A percentile compares a stretch with the other conserved stretches of the same genome.
Evolutionary conservation across 2,329 filamentous ascomycete genomes (phyloP).

Genomic region (Diaporthe sp.): DNA sequence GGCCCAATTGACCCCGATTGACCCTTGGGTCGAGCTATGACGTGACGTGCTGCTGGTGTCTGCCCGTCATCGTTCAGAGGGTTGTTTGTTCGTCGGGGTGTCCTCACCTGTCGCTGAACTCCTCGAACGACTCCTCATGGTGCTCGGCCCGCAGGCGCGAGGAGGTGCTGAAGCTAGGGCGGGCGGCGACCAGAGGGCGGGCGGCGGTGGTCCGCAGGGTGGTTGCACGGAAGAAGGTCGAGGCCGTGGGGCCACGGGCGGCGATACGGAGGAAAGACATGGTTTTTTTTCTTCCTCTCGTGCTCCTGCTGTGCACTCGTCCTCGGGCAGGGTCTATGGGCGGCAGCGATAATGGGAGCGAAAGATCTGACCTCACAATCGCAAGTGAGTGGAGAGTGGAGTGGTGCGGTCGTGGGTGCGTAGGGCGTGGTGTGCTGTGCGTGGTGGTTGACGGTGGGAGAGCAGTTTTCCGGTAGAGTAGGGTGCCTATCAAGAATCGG

Average conservation of each 20-base stretch:
- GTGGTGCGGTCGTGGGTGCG: slow-evolving; percentile 35
- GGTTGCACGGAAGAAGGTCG: slow-evolving; percentile 74
- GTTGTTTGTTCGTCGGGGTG: slow-evolving; percentile 37
- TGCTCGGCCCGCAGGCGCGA: slow-evolving; percentile 72
- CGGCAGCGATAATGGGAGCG: slow-evolving; percentile 68
- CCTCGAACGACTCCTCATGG: slow-evolving; percentile 97
- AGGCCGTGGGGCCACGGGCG: slow-evolving; percentile 74
- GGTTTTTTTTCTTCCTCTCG: slow-evolving; percentile 15
- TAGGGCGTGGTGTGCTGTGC: slow-evolving; percentile 21
- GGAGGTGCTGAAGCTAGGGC: slow-evolving; percentile 74
- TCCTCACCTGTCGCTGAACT: slow-evolving; percentile 95
- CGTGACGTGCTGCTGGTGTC: slow-evolving; percentile 28
- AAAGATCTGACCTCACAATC: slow-evolving; percentile 46
- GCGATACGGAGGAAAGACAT: slow-evolving; percentile 74
- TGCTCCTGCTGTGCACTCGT: neutral
- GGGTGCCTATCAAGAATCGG: slow-evolving; percentile 33
- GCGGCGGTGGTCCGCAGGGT: slow-evolving; percentile 68
- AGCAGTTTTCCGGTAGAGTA: slow-evolving; percentile 29
- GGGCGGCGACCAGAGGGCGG: slow-evolving; percentile 58
- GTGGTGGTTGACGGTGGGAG: slow-evolving; percentile 32
- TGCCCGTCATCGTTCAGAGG: neutral
- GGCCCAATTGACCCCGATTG: slow-evolving; percentile 42
- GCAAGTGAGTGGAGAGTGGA: slow-evolving; percentile 39
- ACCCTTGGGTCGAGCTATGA: slow-evolving; percentile 32
- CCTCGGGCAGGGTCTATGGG: slow-evolving; percentile 51